Evolutionary conservation across 257 asterid species (phyloP).

Genomic region (Solanum appendiculatum): DNA sequence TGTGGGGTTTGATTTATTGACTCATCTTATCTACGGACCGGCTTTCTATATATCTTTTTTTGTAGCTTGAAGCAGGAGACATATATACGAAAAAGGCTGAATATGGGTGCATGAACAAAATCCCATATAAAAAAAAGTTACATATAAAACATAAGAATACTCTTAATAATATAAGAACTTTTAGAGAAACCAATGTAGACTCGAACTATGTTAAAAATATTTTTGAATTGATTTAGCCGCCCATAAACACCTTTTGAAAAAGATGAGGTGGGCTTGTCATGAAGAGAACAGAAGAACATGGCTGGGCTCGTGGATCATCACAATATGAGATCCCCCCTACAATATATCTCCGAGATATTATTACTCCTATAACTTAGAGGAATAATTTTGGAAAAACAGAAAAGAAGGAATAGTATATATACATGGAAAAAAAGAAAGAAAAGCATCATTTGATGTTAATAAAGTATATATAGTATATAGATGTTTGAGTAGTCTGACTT

Average conservation of each 20-base stretch:
- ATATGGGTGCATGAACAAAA: background rate
- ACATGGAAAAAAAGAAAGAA: background rate
- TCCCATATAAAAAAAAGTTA: background rate
- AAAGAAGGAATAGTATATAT: background rate
- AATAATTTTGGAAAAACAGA: background rate
- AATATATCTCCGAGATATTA: background rate
- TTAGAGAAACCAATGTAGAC: background rate
- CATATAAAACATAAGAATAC: background rate
- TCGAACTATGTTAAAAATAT: background rate
- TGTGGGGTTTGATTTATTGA: background rate
- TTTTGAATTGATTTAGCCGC: background rate
- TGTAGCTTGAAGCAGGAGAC: background rate
- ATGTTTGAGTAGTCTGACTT: slow-evolving; percentile 6
- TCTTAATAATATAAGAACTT: background rate
- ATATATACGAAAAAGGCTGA: no score
- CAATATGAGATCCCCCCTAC: background rate
- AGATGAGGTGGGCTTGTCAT: background rate
- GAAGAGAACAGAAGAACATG: background rate
- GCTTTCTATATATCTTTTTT: background rate
- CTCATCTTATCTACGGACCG: background rate
- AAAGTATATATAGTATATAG: background rate
- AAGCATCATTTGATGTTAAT: slow-evolving; percentile 16
- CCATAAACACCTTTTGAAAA: background rate
- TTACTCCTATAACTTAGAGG: background rate
- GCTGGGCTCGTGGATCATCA: background rate